Conservation (phyloP, 2,329 filamentous ascomycete species). For the Beauveria asiatica region DNA sequence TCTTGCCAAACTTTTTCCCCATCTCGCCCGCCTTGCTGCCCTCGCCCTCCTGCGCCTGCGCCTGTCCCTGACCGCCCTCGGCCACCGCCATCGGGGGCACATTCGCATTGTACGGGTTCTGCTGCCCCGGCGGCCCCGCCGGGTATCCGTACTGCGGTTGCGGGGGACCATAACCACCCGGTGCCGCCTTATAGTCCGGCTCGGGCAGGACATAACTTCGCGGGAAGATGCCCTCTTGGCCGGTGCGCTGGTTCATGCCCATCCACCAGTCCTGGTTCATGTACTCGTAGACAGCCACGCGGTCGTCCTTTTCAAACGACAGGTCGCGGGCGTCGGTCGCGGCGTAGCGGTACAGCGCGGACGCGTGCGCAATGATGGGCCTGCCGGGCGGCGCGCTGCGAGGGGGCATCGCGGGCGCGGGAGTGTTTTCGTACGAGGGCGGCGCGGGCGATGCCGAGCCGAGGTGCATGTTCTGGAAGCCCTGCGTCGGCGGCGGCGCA, state of each 20-base stretch:
- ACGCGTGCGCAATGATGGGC: constrained; percentile 62
- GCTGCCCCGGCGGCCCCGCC: constrained; percentile 36
- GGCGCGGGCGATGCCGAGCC: constrained; percentile 31
- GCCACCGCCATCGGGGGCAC: constrained; percentile 69
- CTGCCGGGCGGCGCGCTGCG: constrained; percentile 28
- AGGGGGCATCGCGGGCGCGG: constrained; percentile 32
- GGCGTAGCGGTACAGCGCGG: constrained; percentile 76
- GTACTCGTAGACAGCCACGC: constrained; percentile 74
- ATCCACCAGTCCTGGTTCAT: constrained; percentile 98
- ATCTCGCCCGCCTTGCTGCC: constrained; percentile 59
- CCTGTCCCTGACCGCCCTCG: constrained; percentile 36
- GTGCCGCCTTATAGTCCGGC: constrained; percentile 43
- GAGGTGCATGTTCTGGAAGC: constrained; percentile 35
- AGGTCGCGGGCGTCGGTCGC: constrained; percentile 75
- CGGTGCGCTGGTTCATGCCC: constrained; percentile 76
- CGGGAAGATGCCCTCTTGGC: constrained; percentile 89
- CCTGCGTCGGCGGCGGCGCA: constrained; percentile 24
- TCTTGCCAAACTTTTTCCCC: constrained; percentile 95
- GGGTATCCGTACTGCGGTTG: constrained; percentile 33
- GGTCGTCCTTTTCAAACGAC: constrained; percentile 71
- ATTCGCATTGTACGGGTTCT: constrained; percentile 58
- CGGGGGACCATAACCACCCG: constrained; percentile 25
- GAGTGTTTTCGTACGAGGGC: constrained; percentile 44
- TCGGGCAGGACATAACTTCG: constrained; percentile 75
- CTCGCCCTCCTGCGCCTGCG: constrained; percentile 13